A percentile compares a stretch with the other conserved stretches of the same genome.
phyloP scores from a whole-genome alignment of 148 eudicot species.

The Simmondsia chinensis region DNA sequence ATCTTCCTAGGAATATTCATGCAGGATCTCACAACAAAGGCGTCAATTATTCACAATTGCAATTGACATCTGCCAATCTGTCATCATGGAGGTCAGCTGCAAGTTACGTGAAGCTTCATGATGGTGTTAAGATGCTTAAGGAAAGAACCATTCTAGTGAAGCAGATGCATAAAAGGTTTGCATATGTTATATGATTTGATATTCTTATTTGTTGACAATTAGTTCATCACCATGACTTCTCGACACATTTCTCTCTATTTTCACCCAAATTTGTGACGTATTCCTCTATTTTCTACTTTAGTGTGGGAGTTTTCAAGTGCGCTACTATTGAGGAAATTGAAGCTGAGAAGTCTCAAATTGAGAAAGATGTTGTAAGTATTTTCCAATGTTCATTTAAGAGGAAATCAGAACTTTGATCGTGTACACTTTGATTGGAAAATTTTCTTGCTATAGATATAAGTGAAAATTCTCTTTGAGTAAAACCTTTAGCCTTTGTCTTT shows the following conservation, averaged over 20 bases:
- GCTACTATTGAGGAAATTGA: slow-evolving; percentile 93
- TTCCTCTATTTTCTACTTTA: slow-evolving; percentile 27
- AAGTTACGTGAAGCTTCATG: slow-evolving; percentile 38
- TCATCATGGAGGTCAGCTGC: slow-evolving; percentile 52
- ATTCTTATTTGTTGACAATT: neutral
- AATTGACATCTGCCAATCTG: slow-evolving; percentile 15
- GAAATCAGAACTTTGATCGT: neutral
- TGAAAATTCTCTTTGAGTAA: neutral
- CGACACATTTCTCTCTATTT: neutral
- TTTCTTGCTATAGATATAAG: neutral
- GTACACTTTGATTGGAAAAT: neutral
- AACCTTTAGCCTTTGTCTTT: slow-evolving; percentile 5
- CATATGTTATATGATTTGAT: neutral
- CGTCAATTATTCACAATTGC: slow-evolving; percentile 16
- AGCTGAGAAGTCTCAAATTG: slow-evolving; percentile 76
- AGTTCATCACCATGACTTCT: neutral
- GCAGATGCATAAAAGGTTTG: slow-evolving; percentile 43
- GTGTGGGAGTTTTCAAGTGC: slow-evolving; percentile 47
- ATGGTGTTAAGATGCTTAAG: slow-evolving; percentile 22
- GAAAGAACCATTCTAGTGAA: slow-evolving; percentile 25
- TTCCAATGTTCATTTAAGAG: neutral
- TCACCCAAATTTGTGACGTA: neutral
- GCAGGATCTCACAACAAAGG: slow-evolving; percentile 22
- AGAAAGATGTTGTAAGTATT: slow-evolving; percentile 62
- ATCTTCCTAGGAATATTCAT: too few species aligned